Evolutionary conservation across 2,329 filamentous ascomycete genomes (phyloP).

Genomic region (Cryphonectria nitschkei): DNA sequence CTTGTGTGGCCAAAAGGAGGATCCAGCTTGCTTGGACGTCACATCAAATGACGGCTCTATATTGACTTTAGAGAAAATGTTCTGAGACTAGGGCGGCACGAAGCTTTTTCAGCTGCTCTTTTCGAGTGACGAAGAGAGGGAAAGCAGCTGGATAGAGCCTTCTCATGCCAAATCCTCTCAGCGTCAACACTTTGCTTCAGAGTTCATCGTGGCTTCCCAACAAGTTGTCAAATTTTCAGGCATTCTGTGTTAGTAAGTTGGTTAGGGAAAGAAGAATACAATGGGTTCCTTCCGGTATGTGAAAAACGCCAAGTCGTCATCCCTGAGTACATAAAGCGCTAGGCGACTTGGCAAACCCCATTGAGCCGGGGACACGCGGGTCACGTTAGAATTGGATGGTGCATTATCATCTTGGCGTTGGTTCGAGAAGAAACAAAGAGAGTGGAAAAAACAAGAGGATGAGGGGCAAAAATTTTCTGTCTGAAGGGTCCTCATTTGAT

Average conservation of each 20-base stretch:
- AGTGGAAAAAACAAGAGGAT: background rate
- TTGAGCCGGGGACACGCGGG: background rate
- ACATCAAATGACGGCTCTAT: background rate
- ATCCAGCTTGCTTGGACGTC: background rate
- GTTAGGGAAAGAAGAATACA: background rate
- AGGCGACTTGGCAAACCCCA: background rate
- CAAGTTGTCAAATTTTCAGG: background rate
- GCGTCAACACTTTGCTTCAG: background rate
- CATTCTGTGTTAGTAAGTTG: background rate
- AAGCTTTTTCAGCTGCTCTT: background rate
- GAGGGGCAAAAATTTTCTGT: background rate
- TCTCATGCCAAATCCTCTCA: background rate
- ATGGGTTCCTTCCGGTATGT: background rate
- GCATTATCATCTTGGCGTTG: slow-evolving; percentile 5
- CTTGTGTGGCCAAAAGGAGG: background rate
- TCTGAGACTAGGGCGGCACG: background rate
- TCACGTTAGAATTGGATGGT: background rate
- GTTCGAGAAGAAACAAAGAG: background rate
- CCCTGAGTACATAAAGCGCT: background rate
- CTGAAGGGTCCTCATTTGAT: background rate
- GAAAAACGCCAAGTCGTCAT: background rate
- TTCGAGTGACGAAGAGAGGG: background rate
- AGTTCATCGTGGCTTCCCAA: background rate
- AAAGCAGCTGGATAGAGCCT: background rate
- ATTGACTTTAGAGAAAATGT: background rate